Conservation (phyloP, 345 rosid species). For the Eucalyptus erythrocorys region DNA sequence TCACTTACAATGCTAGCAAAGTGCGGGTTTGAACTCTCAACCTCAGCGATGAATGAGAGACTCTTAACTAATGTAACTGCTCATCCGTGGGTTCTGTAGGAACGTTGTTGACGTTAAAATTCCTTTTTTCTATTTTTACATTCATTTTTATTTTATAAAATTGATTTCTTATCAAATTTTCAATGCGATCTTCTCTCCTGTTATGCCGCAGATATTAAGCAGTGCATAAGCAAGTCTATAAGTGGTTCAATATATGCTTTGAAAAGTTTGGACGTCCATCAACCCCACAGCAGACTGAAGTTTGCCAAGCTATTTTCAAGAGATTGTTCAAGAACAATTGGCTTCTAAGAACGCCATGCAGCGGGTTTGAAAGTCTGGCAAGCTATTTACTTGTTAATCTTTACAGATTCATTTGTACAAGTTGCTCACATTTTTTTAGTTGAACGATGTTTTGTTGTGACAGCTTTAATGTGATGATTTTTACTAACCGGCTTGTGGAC, state of each 20-base stretch:
- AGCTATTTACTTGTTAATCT: neutral
- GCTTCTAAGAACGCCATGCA: slow-evolving; percentile 83
- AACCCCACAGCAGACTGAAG: slow-evolving; percentile 67
- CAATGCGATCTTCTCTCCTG: neutral
- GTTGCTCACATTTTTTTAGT: neutral
- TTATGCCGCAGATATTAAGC: slow-evolving; percentile 55
- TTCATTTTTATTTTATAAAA: neutral
- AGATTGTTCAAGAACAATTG: slow-evolving; percentile 66
- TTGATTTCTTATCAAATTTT: neutral
- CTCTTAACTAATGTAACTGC: too few species aligned
- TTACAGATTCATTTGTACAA: neutral
- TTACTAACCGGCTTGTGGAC: slow-evolving; percentile 91
- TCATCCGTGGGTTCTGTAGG: too few species aligned
- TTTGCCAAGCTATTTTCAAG: slow-evolving; percentile 82
- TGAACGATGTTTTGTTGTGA: neutral
- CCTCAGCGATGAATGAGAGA: too few species aligned
- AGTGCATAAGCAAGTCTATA: slow-evolving; percentile 74
- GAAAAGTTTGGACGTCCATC: slow-evolving; percentile 96
- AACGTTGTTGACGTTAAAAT: neutral
- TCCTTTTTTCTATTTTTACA: neutral
- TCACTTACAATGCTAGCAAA: too few species aligned
- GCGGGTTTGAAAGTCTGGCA: slow-evolving; percentile 27
- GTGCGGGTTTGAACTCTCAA: too few species aligned
- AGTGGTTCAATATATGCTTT: slow-evolving; percentile 87
- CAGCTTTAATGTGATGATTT: slow-evolving; percentile 81